Base-by-base conservation (phyloP, 2,329 filamentous ascomycete species). In the Colletotrichum costaricense region DNA sequence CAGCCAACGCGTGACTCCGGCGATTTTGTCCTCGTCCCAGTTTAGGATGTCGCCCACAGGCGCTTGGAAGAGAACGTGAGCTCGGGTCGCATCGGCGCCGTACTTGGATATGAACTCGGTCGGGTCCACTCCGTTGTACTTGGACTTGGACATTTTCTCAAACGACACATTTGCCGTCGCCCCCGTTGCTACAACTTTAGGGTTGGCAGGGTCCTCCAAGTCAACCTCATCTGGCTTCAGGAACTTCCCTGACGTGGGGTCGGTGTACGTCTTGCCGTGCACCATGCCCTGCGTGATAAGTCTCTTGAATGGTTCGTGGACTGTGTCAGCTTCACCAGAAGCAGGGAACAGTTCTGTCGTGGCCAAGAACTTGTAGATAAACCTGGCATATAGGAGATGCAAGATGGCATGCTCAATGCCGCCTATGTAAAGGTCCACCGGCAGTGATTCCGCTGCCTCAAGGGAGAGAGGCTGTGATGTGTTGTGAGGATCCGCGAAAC, bases 91-190 rank as follows among this genome's bases (percentile, higher is more conserved):
- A 81, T 98, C 95, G 1, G 95, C 94, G 26, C 95, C 95, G 77
- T 97, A 93, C 76, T 90, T 91, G 8, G 87, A 84, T 70, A 97
- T 94, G 75, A 93, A 93, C 0, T 85, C 86, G 0, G 90, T 91
- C 0, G 95, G 95, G 79, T 97, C 94, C 7, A 97, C 94, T 30
- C 95, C 95, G 79, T 98, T 98, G 84, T 97, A 88, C 82, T 98
- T 98, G 78, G 94, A 97, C 84, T 98, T 98, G 52, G 94, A 97
- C 95, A 98, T 98, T 80, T 98, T 98, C 81, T 97, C 95, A 77
- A 89, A 97, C 1, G 90, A 92, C 22, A 95, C 82, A 33, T 85
- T 88, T 1, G 93, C 90, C 0, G 79, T 78, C 60, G 88, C 83
- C 4, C 91, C 90, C 0, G 91, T 93, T 0, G 88, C 86, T 22